Percentiles rank a stretch among this genome's conserved stretches.
phyloP scores from a whole-genome alignment of 192 early-diverging fungal species.

The Coemansia reversa region DNA sequence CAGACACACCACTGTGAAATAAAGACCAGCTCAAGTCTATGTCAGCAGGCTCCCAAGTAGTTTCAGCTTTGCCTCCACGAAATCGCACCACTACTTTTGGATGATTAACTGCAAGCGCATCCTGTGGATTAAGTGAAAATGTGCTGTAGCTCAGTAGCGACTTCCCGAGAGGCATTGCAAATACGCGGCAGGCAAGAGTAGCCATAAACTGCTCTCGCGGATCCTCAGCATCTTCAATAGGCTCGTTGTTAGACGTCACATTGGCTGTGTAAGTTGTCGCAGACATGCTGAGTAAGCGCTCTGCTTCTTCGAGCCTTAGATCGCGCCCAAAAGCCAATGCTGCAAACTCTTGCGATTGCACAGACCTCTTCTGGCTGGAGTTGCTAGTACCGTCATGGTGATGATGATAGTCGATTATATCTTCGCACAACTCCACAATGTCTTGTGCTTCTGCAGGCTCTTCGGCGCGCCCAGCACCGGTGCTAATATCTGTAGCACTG shows the following conservation, averaged over 20 bases:
- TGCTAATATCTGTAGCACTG: background rate
- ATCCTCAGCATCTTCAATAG: slow-evolving; percentile 11
- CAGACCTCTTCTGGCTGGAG: slow-evolving; percentile 3
- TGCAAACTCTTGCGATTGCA: slow-evolving; percentile 20
- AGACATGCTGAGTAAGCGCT: slow-evolving; percentile 19
- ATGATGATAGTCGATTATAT: slow-evolving; percentile 9
- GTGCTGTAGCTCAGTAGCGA: slow-evolving; percentile 70
- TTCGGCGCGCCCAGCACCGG: background rate
- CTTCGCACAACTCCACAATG: slow-evolving; percentile 25
- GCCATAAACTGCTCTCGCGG: slow-evolving; percentile 24
- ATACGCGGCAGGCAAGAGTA: slow-evolving; percentile 46
- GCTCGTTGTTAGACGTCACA: background rate
- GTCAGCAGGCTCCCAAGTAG: slow-evolving; percentile 17
- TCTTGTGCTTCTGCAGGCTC: slow-evolving; percentile 8
- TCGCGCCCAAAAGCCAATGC: slow-evolving; percentile 28
- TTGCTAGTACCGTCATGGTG: background rate
- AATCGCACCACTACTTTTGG: slow-evolving; percentile 64
- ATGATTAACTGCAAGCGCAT: slow-evolving; percentile 58
- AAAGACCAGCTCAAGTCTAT: slow-evolving; percentile 71
- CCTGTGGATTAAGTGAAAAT: slow-evolving; percentile 52
- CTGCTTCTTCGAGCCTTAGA: slow-evolving; percentile 37
- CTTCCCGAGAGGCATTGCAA: slow-evolving; percentile 68
- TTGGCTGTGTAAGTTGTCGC: slow-evolving; percentile 10
- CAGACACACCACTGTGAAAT: slow-evolving; percentile 87
- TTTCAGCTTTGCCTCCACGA: slow-evolving; percentile 59